phyloP scores from a whole-genome alignment of 1,284 basidiomycete species.

The Grifola frondosa region DNA sequence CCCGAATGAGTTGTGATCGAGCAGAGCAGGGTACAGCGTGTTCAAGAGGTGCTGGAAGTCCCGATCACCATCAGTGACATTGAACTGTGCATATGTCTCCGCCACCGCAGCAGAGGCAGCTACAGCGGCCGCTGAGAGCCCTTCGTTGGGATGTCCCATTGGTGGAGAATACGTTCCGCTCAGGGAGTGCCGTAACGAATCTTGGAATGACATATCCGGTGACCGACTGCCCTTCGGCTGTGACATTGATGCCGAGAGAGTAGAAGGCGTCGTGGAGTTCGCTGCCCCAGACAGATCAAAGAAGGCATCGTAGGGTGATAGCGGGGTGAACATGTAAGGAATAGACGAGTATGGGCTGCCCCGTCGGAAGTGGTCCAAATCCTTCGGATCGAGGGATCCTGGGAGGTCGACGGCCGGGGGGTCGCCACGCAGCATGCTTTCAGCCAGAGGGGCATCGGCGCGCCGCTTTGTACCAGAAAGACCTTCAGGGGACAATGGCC shows the following conservation, averaged over 20 bases:
- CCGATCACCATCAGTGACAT: constrained; percentile 51
- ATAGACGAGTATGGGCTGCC: constrained; percentile 66
- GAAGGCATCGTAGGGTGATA: constrained; percentile 62
- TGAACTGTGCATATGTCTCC: constrained; percentile 65
- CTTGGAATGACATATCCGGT: constrained; percentile 32
- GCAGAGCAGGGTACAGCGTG: constrained; percentile 48
- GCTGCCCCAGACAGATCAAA: constrained; percentile 47
- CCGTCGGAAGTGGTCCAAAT: constrained; percentile 26
- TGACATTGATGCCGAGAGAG: constrained; percentile 22
- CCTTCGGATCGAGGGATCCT: constrained; percentile 27
- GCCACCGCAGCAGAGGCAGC: constrained; percentile 64
- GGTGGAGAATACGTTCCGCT: constrained; percentile 27
- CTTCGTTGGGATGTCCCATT: constrained; percentile 34
- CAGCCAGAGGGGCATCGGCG: constrained; percentile 71
- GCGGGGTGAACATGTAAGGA: constrained; percentile 77
- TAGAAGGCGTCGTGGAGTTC: constrained; percentile 11
- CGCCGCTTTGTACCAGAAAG: constrained; percentile 69
- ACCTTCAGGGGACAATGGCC: constrained; percentile 62
- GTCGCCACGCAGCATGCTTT: constrained; percentile 75
- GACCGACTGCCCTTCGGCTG: constrained; percentile 21
- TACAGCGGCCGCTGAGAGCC: constrained; percentile 61
- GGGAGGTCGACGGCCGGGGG: constrained; percentile 56
- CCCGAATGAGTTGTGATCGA: constrained; percentile 49
- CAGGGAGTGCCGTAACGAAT: constrained; percentile 32
- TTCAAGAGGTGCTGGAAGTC: constrained; percentile 66